These are phyloP conservation scores for Podaxis sp. DNA, from an alignment of 768 basidiomycete species.

Conservation along the genomic window DNA sequence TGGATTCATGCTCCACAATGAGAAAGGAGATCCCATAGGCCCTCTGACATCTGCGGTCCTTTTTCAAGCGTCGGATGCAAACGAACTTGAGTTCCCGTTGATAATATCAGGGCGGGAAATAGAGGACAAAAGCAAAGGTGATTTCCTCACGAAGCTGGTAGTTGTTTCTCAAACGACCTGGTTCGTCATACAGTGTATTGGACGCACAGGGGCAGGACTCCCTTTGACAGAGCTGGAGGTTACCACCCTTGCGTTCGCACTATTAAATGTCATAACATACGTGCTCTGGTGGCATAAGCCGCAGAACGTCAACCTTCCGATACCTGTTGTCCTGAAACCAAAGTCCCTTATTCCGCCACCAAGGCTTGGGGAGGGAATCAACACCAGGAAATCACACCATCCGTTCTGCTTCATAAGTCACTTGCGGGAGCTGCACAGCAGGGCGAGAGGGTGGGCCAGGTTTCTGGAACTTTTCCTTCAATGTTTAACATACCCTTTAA, in stretches of 20 bases:
- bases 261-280: slow-evolving; percentile 7
- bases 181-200: slow-evolving; percentile 19
- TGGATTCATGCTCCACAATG: slow-evolving; percentile 15
- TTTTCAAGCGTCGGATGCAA: background rate
- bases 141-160: slow-evolving; percentile 24
- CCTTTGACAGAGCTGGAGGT: background rate
- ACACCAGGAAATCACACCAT: background rate
- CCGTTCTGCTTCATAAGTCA: background rate
- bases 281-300: slow-evolving; percentile 14
- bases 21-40: background rate
- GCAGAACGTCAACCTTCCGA: background rate
- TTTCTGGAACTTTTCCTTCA: background rate
- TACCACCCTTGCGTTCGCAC: slow-evolving; percentile 6
- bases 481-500: background rate
- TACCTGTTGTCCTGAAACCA: background rate
- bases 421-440: background rate
- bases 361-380: background rate
- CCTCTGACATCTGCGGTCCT: slow-evolving; percentile 5
- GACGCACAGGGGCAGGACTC: background rate
- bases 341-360: background rate
- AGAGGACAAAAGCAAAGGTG: slow-evolving; percentile 26
- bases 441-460: no score
- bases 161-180: slow-evolving; percentile 23
- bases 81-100: background rate
- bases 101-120: slow-evolving; percentile 19